These are phyloP conservation scores for Eucalyptus polyanthemos DNA, from an alignment of 345 rosid species.

Conservation along the genomic window DNA sequence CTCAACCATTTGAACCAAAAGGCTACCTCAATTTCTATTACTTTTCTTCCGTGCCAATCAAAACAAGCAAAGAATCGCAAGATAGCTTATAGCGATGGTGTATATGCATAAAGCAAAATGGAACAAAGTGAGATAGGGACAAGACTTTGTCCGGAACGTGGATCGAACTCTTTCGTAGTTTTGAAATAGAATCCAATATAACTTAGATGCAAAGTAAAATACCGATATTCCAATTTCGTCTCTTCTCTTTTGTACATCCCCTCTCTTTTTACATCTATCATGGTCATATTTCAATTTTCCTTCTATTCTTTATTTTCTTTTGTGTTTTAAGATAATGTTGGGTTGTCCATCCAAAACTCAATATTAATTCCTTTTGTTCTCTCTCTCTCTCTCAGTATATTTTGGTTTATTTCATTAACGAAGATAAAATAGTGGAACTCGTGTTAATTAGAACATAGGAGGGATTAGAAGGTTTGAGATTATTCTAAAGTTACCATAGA, in stretches of 20 bases:
- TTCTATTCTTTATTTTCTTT: too few species aligned
- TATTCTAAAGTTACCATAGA: neutral
- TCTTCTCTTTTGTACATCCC: too few species aligned
- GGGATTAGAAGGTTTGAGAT: too few species aligned
- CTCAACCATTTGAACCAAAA: neutral
- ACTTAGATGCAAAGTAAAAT: neutral
- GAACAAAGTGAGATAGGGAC: neutral
- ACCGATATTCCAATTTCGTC: neutral
- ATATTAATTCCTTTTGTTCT: too few species aligned
- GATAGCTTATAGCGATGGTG: too few species aligned
- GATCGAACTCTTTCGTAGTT: neutral
- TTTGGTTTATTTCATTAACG: too few species aligned
- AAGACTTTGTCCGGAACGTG: neutral
- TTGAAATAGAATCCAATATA: neutral
- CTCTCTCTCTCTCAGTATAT: too few species aligned
- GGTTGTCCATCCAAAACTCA: too few species aligned
- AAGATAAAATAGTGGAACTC: too few species aligned
- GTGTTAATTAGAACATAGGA: too few species aligned
- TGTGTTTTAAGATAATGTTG: too few species aligned
- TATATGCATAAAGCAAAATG: too few species aligned
- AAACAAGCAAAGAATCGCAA: neutral
- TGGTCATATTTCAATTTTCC: neutral
- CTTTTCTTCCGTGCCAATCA: neutral
- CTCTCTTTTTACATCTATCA: neutral
- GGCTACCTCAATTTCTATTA: neutral